Evolutionary conservation across 202 grass and related monocot species (phyloP).

Genomic region (Schoenoplectus tabernaemontani): DNA sequence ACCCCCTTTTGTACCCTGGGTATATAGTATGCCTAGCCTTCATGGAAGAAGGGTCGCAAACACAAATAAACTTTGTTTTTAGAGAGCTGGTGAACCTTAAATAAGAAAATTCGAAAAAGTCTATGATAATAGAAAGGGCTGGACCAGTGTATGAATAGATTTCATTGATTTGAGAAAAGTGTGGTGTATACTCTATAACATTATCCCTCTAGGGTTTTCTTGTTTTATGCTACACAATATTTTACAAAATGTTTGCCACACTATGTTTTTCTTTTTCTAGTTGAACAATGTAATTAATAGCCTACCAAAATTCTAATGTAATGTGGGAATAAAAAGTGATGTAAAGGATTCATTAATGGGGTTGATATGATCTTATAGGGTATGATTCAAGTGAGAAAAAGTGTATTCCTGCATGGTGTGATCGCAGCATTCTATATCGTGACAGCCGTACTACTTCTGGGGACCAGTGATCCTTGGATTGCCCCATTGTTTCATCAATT

Average conservation of each 20-base stretch:
- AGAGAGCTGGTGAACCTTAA: not conserved
- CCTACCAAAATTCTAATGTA: not conserved
- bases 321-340: not conserved
- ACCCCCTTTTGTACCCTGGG: too few species aligned
- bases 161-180: not conserved
- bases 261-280: not conserved
- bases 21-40: too few species aligned
- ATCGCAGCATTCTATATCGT: slow-evolving; percentile 75
- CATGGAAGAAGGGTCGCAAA: not conserved
- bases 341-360: not conserved
- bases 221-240: too few species aligned
- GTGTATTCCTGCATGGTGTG: slow-evolving; percentile 90
- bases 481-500: slow-evolving; percentile 75
- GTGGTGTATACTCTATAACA: too few species aligned
- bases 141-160: not conserved
- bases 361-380: slow-evolving; percentile 32
- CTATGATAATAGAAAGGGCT: not conserved
- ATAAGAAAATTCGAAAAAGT: too few species aligned
- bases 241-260: too few species aligned
- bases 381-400: slow-evolving; percentile 91
- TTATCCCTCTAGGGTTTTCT: too few species aligned
- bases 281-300: not conserved
- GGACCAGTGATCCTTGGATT: slow-evolving; percentile 48
- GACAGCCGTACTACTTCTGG: slow-evolving; percentile 50
- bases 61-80: not conserved